These are phyloP conservation scores for Eutrema heterophyllum DNA, from an alignment of 345 rosid genomes.

Conservation along the genomic window DNA sequence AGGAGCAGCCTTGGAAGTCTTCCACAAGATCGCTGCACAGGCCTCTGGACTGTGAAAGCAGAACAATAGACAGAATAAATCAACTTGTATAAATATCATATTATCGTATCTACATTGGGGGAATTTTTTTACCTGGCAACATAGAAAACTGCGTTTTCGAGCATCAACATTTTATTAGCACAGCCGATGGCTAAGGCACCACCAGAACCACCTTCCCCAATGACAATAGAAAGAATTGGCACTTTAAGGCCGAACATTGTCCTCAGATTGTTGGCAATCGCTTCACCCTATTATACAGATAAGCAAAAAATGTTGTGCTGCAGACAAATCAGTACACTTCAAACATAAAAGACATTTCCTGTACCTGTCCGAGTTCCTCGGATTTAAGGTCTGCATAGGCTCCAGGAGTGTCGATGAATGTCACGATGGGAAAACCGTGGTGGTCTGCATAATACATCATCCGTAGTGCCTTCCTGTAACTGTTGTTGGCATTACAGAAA, in stretches of 20 bases:
- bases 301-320: not conserved
- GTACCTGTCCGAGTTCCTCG: slow-evolving; percentile 76
- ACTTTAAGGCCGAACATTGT: slow-evolving; percentile 96
- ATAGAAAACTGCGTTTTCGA: slow-evolving; percentile 93
- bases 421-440: slow-evolving; percentile 76
- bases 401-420: slow-evolving; percentile 83
- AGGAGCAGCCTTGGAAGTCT: slow-evolving; percentile 87
- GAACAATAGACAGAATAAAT: slow-evolving; percentile 1
- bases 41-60: slow-evolving; percentile 81
- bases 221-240: slow-evolving; percentile 86
- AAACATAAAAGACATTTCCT: not conserved
- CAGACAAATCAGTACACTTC: slow-evolving; percentile 5
- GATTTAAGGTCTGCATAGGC: slow-evolving; percentile 78
- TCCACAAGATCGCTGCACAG: slow-evolving; percentile 95
- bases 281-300: slow-evolving; percentile 66
- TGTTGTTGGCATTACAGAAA: slow-evolving; percentile 30
- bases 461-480: slow-evolving; percentile 84
- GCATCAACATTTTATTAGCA: slow-evolving; percentile 89
- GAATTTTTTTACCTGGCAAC: slow-evolving; percentile 76
- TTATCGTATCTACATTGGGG: not conserved
- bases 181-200: slow-evolving; percentile 98
- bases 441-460: slow-evolving; percentile 89
- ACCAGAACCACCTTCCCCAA: slow-evolving; percentile 99
- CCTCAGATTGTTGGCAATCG: slow-evolving; percentile 91
- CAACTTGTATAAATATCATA: not conserved